phyloP scores from a whole-genome alignment of 441 rosid species.

The Brassica hybrid region DNA sequence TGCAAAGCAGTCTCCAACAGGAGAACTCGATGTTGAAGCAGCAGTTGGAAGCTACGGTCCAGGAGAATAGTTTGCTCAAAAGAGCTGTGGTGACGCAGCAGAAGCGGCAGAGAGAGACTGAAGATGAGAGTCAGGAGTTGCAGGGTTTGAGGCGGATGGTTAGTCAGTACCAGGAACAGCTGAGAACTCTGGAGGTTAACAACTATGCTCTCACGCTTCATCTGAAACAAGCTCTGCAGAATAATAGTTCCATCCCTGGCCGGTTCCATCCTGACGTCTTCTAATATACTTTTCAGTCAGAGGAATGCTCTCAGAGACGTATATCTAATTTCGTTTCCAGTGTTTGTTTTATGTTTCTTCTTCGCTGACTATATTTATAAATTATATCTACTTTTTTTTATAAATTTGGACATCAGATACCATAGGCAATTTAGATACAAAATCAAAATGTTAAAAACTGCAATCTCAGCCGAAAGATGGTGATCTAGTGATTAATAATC shows the following conservation, averaged over 20 bases:
- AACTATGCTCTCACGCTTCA: slow-evolving; percentile 89
- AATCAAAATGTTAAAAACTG: neutral
- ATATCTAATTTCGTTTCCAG: slow-evolving; percentile 5
- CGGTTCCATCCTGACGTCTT: slow-evolving; percentile 88
- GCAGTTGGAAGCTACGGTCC: no score
- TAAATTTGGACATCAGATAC: slow-evolving; percentile 75
- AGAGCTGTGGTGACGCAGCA: slow-evolving; percentile 87
- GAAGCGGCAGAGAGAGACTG: slow-evolving; percentile 78
- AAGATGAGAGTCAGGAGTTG: slow-evolving; percentile 68
- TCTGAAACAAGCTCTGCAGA: slow-evolving; percentile 87
- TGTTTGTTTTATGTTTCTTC: slow-evolving; percentile 17
- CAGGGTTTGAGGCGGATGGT: slow-evolving; percentile 77
- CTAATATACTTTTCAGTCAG: slow-evolving; percentile 34
- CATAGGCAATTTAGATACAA: slow-evolving; percentile 50
- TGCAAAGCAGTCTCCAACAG: neutral
- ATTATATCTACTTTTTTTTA: slow-evolving; percentile 22
- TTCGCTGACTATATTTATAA: slow-evolving; percentile 13
- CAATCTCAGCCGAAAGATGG: slow-evolving; percentile 94
- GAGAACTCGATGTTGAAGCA: slow-evolving; percentile 58
- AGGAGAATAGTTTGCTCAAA: slow-evolving; percentile 78
- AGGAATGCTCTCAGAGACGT: neutral
- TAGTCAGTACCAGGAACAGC: slow-evolving; percentile 82
- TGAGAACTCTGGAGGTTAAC: slow-evolving; percentile 90
- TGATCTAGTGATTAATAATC: slow-evolving; percentile 58
- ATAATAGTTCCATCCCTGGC: slow-evolving; percentile 81